Evolutionary conservation across 306 rosid species (phyloP).

Genomic region (Prosopis cineraria): DNA sequence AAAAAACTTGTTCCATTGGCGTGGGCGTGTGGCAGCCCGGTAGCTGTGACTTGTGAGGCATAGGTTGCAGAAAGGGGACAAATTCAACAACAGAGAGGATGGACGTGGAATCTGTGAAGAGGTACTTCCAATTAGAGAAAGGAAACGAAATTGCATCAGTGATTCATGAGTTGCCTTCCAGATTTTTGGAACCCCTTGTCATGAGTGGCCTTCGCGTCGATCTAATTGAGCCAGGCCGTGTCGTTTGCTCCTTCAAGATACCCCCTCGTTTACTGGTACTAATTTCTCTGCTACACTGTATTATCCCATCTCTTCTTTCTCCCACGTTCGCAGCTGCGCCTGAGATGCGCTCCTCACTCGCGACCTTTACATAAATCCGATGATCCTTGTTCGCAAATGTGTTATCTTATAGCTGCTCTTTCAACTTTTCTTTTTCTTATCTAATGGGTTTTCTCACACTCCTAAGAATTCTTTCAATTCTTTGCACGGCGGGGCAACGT

Average conservation of each 20-base stretch:
- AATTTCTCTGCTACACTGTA: background rate
- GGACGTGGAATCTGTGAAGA: slow-evolving; percentile 51
- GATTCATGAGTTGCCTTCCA: slow-evolving; percentile 53
- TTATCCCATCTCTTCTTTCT: background rate
- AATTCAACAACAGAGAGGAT: background rate
- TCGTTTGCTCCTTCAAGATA: slow-evolving; percentile 66
- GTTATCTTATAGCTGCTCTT: background rate
- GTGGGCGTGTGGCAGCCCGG: background rate
- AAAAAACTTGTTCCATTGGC: no score
- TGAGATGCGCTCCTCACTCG: background rate
- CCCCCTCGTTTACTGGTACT: slow-evolving; percentile 66
- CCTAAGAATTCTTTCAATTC: slow-evolving; percentile 61
- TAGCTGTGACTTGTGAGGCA: background rate
- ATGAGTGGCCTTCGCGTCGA: slow-evolving; percentile 53
- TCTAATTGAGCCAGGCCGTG: slow-evolving; percentile 63
- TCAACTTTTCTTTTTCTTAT: background rate
- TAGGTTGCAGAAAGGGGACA: background rate
- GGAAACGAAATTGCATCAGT: slow-evolving; percentile 41
- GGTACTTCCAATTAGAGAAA: slow-evolving; percentile 48
- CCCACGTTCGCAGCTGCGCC: background rate
- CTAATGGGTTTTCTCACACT: background rate
- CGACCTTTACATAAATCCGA: background rate
- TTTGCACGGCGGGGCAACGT: slow-evolving; percentile 87
- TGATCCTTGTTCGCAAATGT: background rate
- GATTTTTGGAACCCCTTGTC: slow-evolving; percentile 57